A percentile compares a stretch with the other conserved stretches of the same genome.
These are phyloP conservation scores for Skeletonema tropicum DNA, from an alignment of 108 stramenopile species.

Conservation along the genomic window DNA sequence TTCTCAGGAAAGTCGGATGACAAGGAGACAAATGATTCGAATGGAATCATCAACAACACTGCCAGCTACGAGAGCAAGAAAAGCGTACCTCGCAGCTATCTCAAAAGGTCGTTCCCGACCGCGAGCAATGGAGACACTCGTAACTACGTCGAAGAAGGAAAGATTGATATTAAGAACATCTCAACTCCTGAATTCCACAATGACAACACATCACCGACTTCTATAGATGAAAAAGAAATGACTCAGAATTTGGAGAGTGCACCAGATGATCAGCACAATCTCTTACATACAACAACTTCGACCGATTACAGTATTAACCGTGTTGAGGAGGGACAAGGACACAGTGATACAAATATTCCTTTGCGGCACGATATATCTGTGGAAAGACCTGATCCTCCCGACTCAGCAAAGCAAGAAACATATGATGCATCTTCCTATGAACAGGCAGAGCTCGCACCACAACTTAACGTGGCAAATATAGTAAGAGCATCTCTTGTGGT, in stretches of 20 bases:
- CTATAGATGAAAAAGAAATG: not conserved
- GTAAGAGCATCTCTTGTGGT: constrained; percentile 32
- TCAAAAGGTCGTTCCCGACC: not conserved
- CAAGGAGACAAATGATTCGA: not conserved
- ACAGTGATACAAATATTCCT: not conserved
- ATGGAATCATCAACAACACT: not conserved
- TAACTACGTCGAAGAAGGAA: not conserved
- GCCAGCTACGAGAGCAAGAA: not conserved
- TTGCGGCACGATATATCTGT: not conserved
- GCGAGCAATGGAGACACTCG: not conserved
- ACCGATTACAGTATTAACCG: not conserved
- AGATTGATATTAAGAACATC: not conserved
- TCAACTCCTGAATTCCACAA: not conserved
- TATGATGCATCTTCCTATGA: not conserved
- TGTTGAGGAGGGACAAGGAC: not conserved
- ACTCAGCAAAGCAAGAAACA: not conserved
- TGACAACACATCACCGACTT: not conserved
- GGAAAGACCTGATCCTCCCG: not conserved
- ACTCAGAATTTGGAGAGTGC: not conserved
- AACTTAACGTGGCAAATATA: constrained; percentile 33
- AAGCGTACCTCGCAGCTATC: not conserved
- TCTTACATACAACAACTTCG: not conserved
- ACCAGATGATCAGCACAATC: not conserved
- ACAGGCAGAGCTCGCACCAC: not conserved
- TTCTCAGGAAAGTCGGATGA: not conserved